Conservation (phyloP, 2,329 filamentous ascomycete genomes). For the Aspergillus arachidicola region DNA sequence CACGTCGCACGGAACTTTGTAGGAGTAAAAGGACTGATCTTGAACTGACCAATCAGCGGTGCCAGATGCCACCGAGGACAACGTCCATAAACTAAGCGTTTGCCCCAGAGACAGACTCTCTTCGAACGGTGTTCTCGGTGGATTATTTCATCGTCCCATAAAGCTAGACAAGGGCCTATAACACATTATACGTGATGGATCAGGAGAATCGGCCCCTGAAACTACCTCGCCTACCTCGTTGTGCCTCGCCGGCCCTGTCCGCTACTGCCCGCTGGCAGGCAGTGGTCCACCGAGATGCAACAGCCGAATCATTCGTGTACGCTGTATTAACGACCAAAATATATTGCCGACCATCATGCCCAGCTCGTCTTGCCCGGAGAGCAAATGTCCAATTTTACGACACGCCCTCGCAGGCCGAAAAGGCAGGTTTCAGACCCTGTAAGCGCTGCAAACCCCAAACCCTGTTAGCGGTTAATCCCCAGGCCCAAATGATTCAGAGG, state of each 20-base stretch:
- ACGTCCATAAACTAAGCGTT: not conserved
- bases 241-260: constrained; percentile 24
- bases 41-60: constrained; percentile 39
- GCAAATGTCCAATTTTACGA: constrained; percentile 59
- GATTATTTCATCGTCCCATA: not conserved
- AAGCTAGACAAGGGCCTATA: not conserved
- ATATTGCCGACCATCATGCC: constrained; percentile 59
- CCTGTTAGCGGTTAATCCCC: constrained; percentile 32
- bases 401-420: constrained; percentile 49
- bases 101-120: not conserved
- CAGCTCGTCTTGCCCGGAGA: constrained; percentile 60
- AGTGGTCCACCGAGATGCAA: constrained; percentile 47
- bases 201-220: constrained; percentile 17
- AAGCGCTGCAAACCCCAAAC: constrained; percentile 57
- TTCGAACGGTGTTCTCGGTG: not conserved
- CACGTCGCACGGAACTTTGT: too few species aligned
- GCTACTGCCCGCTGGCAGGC: constrained; percentile 46
- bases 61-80: not conserved
- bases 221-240: constrained; percentile 26
- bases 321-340: constrained; percentile 59
- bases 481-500: constrained; percentile 32
- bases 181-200: constrained; percentile 7
- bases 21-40: constrained; percentile 23
- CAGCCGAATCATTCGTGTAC: constrained; percentile 56
- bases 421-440: constrained; percentile 57